Base-by-base conservation (phyloP, 202 grass and related monocot species). In the Hordeum pubiflorum region DNA sequence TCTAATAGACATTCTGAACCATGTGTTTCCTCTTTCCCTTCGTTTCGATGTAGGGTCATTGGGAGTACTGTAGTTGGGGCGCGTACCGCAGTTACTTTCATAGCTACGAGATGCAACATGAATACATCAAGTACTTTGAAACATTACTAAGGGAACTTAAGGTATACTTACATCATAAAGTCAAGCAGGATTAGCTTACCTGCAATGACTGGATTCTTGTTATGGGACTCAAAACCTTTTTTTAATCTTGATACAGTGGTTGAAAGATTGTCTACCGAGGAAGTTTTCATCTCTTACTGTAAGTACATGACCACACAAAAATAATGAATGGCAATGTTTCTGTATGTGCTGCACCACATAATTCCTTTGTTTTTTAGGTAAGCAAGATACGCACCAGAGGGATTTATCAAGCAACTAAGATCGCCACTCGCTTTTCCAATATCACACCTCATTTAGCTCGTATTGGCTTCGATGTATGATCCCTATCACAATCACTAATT, bases 201-300 rank as follows among this genome's bases (percentile, higher is more conserved):
- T 36, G 9, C 18, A 46, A 10, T 41, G 39, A 21, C 63, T 73
- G 29, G 34, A 71, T 43, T 21, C 59, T 71, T 71, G 34, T 6
- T 44, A 44, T 38, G 14, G 36, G 52, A 77, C 36, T 71, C 69
- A 60, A 17, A 71, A 48, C 24, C 38, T 37, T 3, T 5, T 69
- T 69, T 60, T 40, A n/a, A n/a, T n/a, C n/a, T 48, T 48, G 44
- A 48, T 29, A 73, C 56, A 82, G 79, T 82, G 68, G 79, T 72
- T 82, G 79, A 27, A 81, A 81, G 54, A 72, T 69, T 69, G 65
- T 41, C 66, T 69, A 26, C 66, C 66, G 21, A 44, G 48, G 48
- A 52, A 52, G 17, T 52, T 52, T n/a, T 52, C 38, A 72, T 72
- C 40, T 72, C 1, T 4, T 72, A 50, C 44, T 72, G 69, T 17